Evolutionary conservation across 1,139 yeast species (phyloP).

Genomic region (Yamadazyma atlantica): DNA sequence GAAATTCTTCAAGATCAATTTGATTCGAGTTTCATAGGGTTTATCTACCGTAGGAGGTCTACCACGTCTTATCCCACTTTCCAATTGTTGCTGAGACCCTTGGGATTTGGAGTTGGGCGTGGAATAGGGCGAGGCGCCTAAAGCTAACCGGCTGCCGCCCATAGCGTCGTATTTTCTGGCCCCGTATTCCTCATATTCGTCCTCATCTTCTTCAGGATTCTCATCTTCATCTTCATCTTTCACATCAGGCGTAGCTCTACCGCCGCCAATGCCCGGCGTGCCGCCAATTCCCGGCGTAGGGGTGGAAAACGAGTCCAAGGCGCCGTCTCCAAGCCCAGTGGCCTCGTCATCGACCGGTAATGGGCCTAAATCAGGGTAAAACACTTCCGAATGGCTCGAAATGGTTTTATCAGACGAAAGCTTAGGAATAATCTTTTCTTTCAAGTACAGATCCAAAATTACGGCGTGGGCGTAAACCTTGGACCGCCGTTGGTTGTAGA

Average conservation of each 20-base stretch:
- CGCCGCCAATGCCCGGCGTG: too few relatives aligned
- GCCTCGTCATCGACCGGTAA: constrained; percentile 54
- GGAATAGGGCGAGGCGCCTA: constrained; percentile 1
- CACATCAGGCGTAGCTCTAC: constrained; percentile 5
- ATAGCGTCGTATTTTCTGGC: not conserved
- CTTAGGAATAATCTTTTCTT: constrained; percentile 54
- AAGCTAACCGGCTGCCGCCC: not conserved
- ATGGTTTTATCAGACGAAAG: constrained; percentile 42
- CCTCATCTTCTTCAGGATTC: constrained; percentile 29
- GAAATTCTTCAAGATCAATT: constrained; percentile 76
- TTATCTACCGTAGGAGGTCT: constrained; percentile 95
- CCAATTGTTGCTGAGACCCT: constrained; percentile 19
- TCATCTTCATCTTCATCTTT: constrained; percentile 34
- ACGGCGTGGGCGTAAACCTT: constrained; percentile 71
- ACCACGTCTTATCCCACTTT: constrained; percentile 77
- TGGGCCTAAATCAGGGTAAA: constrained; percentile 73
- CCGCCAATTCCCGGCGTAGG: not conserved
- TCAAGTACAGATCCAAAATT: constrained; percentile 62
- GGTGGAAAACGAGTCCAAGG: constrained; percentile 1
- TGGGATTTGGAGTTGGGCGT: not conserved
- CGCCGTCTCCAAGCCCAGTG: constrained; percentile 7
- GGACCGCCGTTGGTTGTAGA: constrained; percentile 72
- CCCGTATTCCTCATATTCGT: constrained; percentile 29
- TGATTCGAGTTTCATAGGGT: constrained; percentile 91
- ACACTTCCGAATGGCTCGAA: constrained; percentile 42